Evolutionary conservation across 192 early-diverging fungal genomes (phyloP).

Genomic region (Umbelopsis sp.): DNA sequence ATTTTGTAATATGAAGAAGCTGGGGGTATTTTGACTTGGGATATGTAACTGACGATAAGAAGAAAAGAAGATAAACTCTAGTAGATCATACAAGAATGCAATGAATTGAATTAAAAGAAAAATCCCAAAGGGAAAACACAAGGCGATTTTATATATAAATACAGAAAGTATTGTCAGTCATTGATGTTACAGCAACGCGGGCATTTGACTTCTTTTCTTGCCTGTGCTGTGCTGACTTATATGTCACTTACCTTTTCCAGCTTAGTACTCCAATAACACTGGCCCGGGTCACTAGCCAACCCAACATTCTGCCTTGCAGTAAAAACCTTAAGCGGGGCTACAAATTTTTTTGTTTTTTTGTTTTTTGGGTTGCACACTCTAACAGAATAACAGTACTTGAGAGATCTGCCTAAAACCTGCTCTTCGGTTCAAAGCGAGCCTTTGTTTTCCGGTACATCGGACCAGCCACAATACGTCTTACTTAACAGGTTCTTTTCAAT

Average conservation of each 20-base stretch:
- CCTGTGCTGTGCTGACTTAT: neutral
- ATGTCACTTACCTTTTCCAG: neutral
- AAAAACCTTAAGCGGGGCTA: conserved; percentile 6
- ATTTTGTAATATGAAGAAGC: neutral
- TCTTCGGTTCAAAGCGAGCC: conserved; percentile 14
- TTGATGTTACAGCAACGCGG: conserved; percentile 15
- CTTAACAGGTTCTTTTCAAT: too few relatives aligned
- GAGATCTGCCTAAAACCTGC: neutral
- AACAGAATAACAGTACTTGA: neutral
- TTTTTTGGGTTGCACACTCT: neutral
- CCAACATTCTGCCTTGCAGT: neutral
- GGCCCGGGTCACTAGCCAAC: conserved; percentile 19
- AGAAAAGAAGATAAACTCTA: too few relatives aligned
- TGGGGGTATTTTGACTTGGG: neutral
- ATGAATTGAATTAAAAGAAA: neutral
- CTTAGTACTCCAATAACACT: conserved; percentile 17
- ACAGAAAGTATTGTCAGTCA: neutral
- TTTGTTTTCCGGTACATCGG: conserved; percentile 2
- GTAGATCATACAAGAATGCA: neutral
- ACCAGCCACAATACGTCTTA: too few relatives aligned
- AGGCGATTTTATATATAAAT: neutral
- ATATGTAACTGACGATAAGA: neutral
- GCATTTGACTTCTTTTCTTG: conserved; percentile 8
- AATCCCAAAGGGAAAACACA: neutral
- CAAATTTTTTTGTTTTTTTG: neutral